Base-by-base conservation (phyloP, 345 rosid genomes). In the Syzygium jambos region DNA sequence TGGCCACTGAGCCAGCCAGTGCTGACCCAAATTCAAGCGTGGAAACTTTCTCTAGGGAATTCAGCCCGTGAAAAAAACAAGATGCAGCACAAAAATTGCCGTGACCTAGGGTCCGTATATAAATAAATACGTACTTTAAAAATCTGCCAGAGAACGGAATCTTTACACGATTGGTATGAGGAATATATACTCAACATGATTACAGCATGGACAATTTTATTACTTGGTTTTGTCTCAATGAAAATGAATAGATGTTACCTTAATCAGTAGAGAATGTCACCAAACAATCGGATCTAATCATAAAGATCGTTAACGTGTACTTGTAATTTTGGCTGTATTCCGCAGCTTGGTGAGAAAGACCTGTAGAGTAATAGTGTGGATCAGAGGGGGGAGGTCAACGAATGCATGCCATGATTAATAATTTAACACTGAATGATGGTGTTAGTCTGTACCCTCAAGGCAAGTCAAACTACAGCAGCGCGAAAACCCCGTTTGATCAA, bases 121-220 rank as follows among this genome's bases (percentile, higher is more conserved):
- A 38, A 19, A 34, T 5, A 0, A 17, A 22, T 4, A 9, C 7
- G 4, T 3, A 30, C 14, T 38, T 34, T 11, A 22, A 19, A 34
- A 3, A 19, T 19, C 49, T 17, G 25, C 80, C 7, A 38, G 25
- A 19, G 49, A 2, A 34, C 0, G 38, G 6, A 73, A 73, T 65
- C 38, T n/a, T 0, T n/a, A 12, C 10, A 0, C 1, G 38, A n/a
- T 59, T 29, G 27, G 19, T 6, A n/a, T 17, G 3, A n/a, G 73
- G 73, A 38, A 65, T 30, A 16, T 30, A 19, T 43, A 6, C 46
- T 43, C 46, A 43, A 43, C 46, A 43, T 43, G 46, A 43, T 43
- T 43, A 43, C 46, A 43, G 6, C 46, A 43, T 43, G 46, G 46
- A 43, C 46, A 43, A 43, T 43, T 43, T 43, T 43, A 0, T 11